A percentile compares a stretch with the other conserved stretches of the same genome.
Conservation (phyloP, 345 rosid genomes). For the Populus tremula region DNA sequence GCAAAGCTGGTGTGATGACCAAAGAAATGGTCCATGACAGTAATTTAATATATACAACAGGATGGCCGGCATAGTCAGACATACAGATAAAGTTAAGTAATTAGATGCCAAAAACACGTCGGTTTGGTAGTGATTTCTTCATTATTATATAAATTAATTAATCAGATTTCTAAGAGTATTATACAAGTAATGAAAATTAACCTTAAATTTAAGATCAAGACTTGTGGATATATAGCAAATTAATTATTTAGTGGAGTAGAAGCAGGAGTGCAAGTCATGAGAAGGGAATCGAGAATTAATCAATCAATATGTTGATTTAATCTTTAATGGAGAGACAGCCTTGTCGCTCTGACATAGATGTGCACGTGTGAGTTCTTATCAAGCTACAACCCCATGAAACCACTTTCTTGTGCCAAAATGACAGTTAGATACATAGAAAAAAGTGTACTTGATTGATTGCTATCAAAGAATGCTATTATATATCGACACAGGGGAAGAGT, state of each 20-base stretch:
- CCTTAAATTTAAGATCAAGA: neutral
- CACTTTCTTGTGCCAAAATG: neutral
- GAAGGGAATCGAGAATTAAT: neutral
- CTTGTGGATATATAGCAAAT: neutral
- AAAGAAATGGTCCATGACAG: slow-evolving; percentile 29
- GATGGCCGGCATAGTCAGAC: slow-evolving; percentile 64
- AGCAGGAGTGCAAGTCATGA: neutral
- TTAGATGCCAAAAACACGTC: slow-evolving; percentile 45
- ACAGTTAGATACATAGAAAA: neutral
- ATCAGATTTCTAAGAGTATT: neutral
- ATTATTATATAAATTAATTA: neutral
- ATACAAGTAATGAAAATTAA: neutral
- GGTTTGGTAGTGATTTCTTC: slow-evolving; percentile 40
- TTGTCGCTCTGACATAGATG: slow-evolving; percentile 13
- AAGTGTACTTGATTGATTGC: neutral
- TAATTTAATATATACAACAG: slow-evolving; percentile 13
- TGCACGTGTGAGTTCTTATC: neutral
- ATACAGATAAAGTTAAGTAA: slow-evolving; percentile 24
- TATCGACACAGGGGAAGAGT: neutral
- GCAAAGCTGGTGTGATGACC: slow-evolving; percentile 16
- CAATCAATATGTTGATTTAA: neutral
- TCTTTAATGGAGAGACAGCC: neutral
- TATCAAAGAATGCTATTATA: neutral
- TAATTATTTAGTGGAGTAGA: neutral
- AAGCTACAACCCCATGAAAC: slow-evolving; percentile 3